Evolutionary conservation across 345 rosid genomes (phyloP).

Genomic region (Arabis hirsuta): DNA sequence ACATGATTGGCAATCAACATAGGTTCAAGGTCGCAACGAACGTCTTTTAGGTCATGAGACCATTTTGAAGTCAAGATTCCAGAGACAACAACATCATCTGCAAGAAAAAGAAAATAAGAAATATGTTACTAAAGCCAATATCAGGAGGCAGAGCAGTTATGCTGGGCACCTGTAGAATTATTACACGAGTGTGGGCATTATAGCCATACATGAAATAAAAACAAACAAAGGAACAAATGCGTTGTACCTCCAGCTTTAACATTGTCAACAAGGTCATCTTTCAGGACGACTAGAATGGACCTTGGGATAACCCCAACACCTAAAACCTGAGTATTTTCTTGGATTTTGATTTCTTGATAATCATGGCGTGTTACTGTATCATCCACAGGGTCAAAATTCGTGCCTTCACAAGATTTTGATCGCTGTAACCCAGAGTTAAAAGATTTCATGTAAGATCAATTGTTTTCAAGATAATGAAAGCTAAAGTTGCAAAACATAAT

Average conservation of each 20-base stretch:
- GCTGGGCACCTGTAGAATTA: background rate
- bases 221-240: too few relatives aligned
- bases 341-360: conserved; percentile 94
- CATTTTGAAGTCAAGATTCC: conserved; percentile 91
- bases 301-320: conserved; percentile 98
- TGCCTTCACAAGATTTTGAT: conserved; percentile 77
- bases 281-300: conserved; percentile 73
- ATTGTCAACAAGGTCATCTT: conserved; percentile 93
- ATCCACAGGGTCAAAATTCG: conserved; percentile 65
- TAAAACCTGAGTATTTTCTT: conserved; percentile 88
- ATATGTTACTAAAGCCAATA: background rate
- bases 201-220: too few relatives aligned
- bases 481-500: background rate
- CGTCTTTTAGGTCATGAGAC: conserved; percentile 93
- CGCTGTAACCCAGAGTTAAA: conserved; percentile 52
- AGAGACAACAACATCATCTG: conserved; percentile 89
- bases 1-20: conserved; percentile 80
- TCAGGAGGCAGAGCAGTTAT: background rate
- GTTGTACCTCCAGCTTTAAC: conserved; percentile 93
- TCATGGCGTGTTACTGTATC: conserved; percentile 78
- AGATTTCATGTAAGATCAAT: conserved; percentile 7
- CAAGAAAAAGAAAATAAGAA: conserved; percentile 19
- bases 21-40: conserved; percentile 94
- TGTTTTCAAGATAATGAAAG: background rate
- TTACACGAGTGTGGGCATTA: background rate